Conservation (phyloP, 257 asterid species). For the Scutellaria barbata region DNA sequence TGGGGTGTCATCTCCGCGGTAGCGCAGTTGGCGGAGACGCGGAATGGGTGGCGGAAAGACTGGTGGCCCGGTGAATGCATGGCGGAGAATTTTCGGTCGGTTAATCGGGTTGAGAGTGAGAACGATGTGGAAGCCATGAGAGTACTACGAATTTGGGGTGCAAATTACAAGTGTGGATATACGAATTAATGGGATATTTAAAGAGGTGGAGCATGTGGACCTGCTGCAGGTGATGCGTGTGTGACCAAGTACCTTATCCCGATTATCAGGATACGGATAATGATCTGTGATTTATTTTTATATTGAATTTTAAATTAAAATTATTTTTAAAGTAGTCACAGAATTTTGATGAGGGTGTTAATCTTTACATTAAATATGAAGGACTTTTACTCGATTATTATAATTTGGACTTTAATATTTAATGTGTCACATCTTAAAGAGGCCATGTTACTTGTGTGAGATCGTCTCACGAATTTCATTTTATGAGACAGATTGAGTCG, state of each 20-base stretch:
- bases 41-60: conserved; percentile 22
- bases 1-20: conserved; percentile 32
- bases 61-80: too few species aligned
- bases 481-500: too few species aligned
- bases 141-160: neutral
- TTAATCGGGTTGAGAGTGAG: conserved; percentile 32
- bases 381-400: too few species aligned
- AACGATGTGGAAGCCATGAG: conserved; percentile 50
- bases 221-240: conserved; percentile 18
- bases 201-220: conserved; percentile 1
- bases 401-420: too few species aligned
- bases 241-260: neutral
- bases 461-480: too few species aligned
- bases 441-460: too few species aligned
- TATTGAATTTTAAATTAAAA: neutral
- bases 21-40: conserved; percentile 41
- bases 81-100: conserved; percentile 21
- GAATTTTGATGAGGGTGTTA: too few species aligned
- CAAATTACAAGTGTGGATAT: neutral
- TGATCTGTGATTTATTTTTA: too few species aligned
- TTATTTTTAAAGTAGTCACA: too few species aligned
- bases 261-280: too few species aligned
- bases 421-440: too few species aligned
- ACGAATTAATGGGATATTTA: conserved; percentile 13
- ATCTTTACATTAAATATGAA: too few species aligned